phyloP scores from a whole-genome alignment of 208 protist genomes.

The Wallacemonas sp. region DNA sequence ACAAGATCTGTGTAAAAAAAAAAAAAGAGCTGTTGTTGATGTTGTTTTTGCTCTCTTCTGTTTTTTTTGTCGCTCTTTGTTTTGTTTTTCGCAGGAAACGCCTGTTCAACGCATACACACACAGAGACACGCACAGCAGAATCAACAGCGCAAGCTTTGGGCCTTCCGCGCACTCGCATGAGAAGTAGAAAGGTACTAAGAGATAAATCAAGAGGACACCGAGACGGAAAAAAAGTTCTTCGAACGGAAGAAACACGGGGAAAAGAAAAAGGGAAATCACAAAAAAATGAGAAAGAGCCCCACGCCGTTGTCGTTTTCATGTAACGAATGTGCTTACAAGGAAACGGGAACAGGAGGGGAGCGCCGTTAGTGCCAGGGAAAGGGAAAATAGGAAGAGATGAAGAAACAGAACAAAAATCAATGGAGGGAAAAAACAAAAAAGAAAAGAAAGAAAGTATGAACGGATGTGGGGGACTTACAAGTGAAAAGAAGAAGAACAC shows the following conservation, averaged over 20 bases:
- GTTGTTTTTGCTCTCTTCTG: not conserved
- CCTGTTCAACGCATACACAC: no score
- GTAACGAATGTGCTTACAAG: no score
- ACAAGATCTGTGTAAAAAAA: conserved; percentile 5
- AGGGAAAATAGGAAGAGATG: not conserved
- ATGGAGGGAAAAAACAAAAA: not conserved
- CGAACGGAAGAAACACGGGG: no score
- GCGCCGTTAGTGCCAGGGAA: no score
- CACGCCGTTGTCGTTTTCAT: no score
- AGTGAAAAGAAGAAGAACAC: not conserved
- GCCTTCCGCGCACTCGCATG: not conserved
- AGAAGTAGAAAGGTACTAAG: not conserved
- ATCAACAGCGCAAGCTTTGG: no score
- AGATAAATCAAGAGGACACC: no score
- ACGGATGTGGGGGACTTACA: not conserved
- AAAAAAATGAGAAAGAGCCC: no score
- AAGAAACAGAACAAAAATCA: not conserved
- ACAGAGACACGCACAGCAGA: no score
- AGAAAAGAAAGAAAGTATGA: not conserved
- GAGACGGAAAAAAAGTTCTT: no score
- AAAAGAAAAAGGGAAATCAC: no score
- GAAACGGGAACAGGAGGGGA: no score
- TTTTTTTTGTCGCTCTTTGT: not conserved
- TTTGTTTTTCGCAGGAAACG: not conserved
- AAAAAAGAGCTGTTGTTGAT: not conserved